Conservation (phyloP, 176 grass and related monocot genomes). For the Carex scoparia region DNA sequence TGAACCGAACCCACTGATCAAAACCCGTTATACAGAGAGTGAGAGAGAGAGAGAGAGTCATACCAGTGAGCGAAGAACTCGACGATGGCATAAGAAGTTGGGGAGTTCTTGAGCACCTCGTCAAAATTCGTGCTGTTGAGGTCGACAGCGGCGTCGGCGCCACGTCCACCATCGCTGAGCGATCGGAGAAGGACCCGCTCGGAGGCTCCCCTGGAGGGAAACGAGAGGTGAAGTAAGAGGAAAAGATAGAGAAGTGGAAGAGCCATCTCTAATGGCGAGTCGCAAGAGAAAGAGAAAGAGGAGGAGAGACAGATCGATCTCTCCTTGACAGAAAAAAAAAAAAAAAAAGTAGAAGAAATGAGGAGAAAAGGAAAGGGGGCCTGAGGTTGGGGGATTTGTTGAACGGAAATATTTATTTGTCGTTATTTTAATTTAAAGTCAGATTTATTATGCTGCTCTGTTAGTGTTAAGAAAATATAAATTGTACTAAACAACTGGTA, state of each 20-base stretch:
- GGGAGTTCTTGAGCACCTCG: slow-evolving; percentile 48
- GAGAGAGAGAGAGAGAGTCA: not conserved
- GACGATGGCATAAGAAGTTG: slow-evolving; percentile 72
- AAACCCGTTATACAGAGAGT: not conserved
- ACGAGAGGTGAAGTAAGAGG: slow-evolving; percentile 19
- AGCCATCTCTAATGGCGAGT: slow-evolving; percentile 12
- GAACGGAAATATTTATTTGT: not conserved
- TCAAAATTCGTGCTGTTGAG: slow-evolving; percentile 77
- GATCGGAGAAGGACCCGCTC: slow-evolving; percentile 42
- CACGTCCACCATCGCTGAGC: slow-evolving; percentile 22
- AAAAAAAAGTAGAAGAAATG: not conserved
- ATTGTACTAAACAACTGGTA: no score
- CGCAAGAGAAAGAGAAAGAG: not conserved
- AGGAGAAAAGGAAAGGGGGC: no score
- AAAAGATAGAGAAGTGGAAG: not conserved
- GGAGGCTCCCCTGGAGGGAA: not conserved
- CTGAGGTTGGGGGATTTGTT: not conserved
- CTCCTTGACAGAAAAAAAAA: not conserved
- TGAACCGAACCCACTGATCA: not conserved
- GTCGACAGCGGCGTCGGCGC: slow-evolving; percentile 58
- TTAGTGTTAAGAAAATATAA: not conserved
- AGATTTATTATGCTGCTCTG: not conserved
- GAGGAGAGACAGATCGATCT: not conserved
- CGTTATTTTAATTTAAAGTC: not conserved
- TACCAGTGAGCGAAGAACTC: slow-evolving; percentile 99